Percentiles rank a stretch among this genome's conserved stretches.
Conservation (phyloP, 257 asterid genomes). For the Cruciata laevipes region DNA sequence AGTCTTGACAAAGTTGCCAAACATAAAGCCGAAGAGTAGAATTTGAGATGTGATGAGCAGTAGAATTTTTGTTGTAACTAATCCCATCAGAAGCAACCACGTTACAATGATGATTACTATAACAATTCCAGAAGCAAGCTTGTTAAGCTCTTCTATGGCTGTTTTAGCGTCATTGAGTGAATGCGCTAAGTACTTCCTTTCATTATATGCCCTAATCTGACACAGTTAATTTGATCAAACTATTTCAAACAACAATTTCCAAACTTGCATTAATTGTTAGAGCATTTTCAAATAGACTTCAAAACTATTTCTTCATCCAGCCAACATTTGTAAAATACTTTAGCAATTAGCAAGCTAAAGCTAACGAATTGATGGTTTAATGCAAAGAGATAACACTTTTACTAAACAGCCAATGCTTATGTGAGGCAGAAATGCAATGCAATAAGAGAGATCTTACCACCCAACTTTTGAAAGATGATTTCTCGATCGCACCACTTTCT, state of each 20-base stretch:
- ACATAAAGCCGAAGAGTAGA: constrained; percentile 17
- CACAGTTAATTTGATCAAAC: constrained; percentile 1
- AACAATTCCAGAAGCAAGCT: constrained; percentile 12
- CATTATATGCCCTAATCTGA: constrained; percentile 22
- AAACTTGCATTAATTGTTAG: background rate
- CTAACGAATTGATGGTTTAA: background rate
- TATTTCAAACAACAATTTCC: too few species aligned
- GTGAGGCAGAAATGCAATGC: background rate
- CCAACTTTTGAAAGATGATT: constrained; percentile 60
- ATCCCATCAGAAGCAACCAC: constrained; percentile 29
- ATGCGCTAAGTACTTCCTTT: constrained; percentile 23
- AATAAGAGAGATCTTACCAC: constrained; percentile 37
- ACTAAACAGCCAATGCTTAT: background rate
- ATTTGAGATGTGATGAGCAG: constrained; percentile 26
- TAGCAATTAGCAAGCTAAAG: background rate
- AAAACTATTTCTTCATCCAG: too few species aligned
- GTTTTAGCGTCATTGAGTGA: constrained; percentile 25
- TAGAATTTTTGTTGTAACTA: constrained; percentile 18
- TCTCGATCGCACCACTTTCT: constrained; percentile 50
- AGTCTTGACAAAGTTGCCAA: constrained; percentile 20
- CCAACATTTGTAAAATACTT: background rate
- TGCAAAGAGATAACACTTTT: background rate
- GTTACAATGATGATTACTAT: constrained; percentile 14
- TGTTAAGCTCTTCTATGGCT: constrained; percentile 26
- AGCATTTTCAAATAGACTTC: background rate